Conservation (phyloP, 495 filamentous ascomycete species). For the Massariosphaeria phaeospora region DNA sequence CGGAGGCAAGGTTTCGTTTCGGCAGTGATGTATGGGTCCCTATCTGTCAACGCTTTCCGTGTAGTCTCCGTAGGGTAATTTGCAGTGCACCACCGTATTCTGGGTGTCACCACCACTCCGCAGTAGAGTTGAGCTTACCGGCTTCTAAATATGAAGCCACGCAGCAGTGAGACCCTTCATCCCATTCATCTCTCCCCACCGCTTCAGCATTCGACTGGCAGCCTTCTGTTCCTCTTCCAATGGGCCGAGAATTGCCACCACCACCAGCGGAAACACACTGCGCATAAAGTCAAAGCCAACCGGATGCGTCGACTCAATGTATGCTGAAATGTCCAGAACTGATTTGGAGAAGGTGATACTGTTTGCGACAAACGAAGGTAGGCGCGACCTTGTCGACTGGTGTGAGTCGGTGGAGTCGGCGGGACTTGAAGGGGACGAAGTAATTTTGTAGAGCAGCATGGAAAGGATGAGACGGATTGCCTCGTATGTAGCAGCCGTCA, state of each 20-base stretch:
- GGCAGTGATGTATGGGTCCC: not conserved
- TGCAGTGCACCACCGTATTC: no score
- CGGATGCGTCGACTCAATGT: constrained; percentile 18
- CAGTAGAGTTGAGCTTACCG: not conserved
- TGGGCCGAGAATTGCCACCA: constrained; percentile 10
- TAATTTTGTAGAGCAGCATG: constrained; percentile 6
- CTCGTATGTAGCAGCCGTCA: constrained; percentile 15
- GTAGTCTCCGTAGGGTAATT: no score
- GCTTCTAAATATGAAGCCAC: constrained; percentile 6
- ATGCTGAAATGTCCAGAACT: constrained; percentile 12
- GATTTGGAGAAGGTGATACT: not conserved
- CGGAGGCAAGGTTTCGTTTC: not conserved
- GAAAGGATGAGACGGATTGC: constrained; percentile 17
- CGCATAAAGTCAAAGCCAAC: constrained; percentile 26
- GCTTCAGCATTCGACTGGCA: constrained; percentile 12
- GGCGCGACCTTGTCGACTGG: not conserved
- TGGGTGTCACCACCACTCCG: no score
- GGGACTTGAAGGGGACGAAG: not conserved
- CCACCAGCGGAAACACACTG: constrained; percentile 22
- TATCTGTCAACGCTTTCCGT: not conserved
- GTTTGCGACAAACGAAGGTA: not conserved
- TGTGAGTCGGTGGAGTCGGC: not conserved
- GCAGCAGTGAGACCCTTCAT: constrained; percentile 12
- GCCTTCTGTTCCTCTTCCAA: not conserved
- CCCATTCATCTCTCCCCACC: constrained; percentile 15